Base-by-base conservation (phyloP, 2,329 filamentous ascomycete genomes). In the Chrysoporthe austroafricana region DNA sequence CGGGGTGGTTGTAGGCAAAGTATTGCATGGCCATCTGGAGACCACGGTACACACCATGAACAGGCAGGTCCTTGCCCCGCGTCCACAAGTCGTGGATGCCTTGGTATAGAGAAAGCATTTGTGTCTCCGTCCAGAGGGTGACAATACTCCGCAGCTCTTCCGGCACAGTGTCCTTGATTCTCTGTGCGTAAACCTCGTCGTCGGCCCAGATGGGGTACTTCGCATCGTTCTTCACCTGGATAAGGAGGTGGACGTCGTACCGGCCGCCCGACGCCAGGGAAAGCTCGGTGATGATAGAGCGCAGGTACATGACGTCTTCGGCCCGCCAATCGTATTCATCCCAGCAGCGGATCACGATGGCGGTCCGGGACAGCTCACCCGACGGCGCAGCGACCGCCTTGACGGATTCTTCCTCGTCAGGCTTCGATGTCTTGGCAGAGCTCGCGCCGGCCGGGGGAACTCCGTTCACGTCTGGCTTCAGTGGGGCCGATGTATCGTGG, bases 1-100 rank as follows among this genome's bases (percentile, higher is more conserved):
- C 94, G 1, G 92, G 91, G 78, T 97, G 94, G 73, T 88, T 86
- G 75, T 94, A 89, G 6, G 94, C 92, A 77, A 98, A 98, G 78
- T 95, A 92, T 75, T 97, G 94, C 82, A 98, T 90, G 0, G 94
- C 93, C 93, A 98, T 97, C 74, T 94, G 93, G 11, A 96, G 88
- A 65, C 93, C 94, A 63, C 96, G 91, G 80, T 98, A 98, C 9
- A 96, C 93, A 21, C 94, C 94, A 77, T 98, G 94, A 0, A 97
- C 89, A 1, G 92, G 91, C 66, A 96, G 84, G 62, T 91, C 84
- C 1, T 86, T 86, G 0, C 87, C 88, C 18, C 85, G 83, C 56
- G 82, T 81, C 78, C 89, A 94, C 58, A 91, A 88, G 70, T 96
- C 93, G 74, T 93, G 90, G 36, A 97, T 89, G 61, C 91, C 93